phyloP scores from a whole-genome alignment of 2,329 filamentous ascomycete genomes.

The Xylariaceae sp. region DNA sequence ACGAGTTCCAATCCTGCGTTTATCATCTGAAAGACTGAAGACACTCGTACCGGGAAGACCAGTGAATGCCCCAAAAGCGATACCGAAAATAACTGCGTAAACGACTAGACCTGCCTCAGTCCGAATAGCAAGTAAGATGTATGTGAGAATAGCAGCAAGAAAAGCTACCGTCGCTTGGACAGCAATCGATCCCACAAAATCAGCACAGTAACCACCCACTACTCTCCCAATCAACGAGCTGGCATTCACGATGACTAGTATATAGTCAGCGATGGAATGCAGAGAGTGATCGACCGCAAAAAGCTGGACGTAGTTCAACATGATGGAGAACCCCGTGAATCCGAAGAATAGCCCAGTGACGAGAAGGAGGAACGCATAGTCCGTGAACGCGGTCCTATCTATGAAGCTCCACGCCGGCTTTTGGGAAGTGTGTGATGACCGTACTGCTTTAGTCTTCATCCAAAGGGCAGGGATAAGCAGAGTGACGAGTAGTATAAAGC shows the following conservation, averaged over 20 bases:
- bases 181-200: constrained; percentile 10
- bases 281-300: constrained; percentile 1
- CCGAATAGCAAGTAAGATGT: constrained; percentile 6
- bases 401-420: background rate
- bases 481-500: background rate
- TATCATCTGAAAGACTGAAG: constrained; percentile 11
- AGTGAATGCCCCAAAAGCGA: constrained; percentile 11
- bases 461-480: background rate
- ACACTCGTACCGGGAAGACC: constrained; percentile 8
- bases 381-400: background rate
- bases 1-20: constrained; percentile 14
- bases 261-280: constrained; percentile 3
- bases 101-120: constrained; percentile 1
- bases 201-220: constrained; percentile 9
- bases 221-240: constrained; percentile 7
- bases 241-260: constrained; percentile 16
- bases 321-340: constrained; percentile 3
- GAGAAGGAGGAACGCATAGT: constrained; percentile 1
- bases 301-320: constrained; percentile 2
- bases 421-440: too few species aligned
- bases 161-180: constrained; percentile 6
- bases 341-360: constrained; percentile 2
- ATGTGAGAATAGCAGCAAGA: constrained; percentile 8
- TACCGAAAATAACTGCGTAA: constrained; percentile 7
- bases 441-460: too few species aligned